Percentiles rank a stretch among this genome's conserved stretches.
These are phyloP conservation scores for Yamadazyma nakazawae DNA, from an alignment of 805 yeast species.

Conservation along the genomic window DNA sequence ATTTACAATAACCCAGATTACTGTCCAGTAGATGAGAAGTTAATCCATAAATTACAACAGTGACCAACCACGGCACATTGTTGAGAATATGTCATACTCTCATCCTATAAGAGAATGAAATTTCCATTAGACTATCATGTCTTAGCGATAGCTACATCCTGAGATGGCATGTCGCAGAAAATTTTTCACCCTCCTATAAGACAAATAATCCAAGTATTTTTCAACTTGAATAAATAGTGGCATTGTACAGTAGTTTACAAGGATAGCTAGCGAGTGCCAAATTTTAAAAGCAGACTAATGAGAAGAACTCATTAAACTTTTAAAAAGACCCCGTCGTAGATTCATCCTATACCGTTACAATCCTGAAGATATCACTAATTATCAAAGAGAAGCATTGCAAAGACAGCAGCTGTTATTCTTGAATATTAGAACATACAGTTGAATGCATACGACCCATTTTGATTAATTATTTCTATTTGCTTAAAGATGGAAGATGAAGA, in stretches of 20 bases:
- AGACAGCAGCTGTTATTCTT: conserved; percentile 1
- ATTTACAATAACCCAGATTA: not conserved
- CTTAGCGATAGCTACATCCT: not conserved
- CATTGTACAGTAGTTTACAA: conserved; percentile 11
- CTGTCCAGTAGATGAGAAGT: not conserved
- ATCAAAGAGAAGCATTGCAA: conserved; percentile 8
- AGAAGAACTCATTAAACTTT: conserved; percentile 8
- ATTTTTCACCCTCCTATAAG: conserved; percentile 1
- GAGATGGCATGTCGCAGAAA: not conserved
- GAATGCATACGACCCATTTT: conserved; percentile 99
- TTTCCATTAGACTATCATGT: not conserved
- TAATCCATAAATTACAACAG: too few species aligned
- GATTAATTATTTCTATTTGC: conserved; percentile 40
- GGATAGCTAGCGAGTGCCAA: conserved; percentile 13
- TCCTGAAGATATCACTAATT: conserved; percentile 7
- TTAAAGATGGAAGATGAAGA: conserved; percentile 9
- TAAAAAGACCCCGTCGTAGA: conserved; percentile 14
- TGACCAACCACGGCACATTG: too few species aligned
- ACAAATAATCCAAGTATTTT: conserved; percentile 1
- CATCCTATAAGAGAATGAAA: too few species aligned
- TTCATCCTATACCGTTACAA: conserved; percentile 9
- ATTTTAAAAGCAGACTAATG: conserved; percentile 16
- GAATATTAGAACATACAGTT: conserved; percentile 62
- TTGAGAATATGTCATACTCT: too few species aligned
- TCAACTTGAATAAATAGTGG: conserved; percentile 12